Conservation (phyloP, 2,329 filamentous ascomycete genomes). For the Beauveria varroae region DNA sequence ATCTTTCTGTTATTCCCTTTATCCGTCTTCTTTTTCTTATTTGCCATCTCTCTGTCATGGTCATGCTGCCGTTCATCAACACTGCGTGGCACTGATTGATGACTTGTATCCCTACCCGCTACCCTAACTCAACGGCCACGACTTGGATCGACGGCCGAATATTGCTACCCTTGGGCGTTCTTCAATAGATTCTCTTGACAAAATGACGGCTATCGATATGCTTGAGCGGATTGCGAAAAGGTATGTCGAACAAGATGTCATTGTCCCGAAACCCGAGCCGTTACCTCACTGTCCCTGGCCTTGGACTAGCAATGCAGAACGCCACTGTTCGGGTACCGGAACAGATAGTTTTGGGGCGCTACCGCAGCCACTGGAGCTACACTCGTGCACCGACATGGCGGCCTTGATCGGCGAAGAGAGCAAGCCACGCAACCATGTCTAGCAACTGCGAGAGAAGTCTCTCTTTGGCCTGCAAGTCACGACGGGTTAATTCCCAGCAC, state of each 20-base stretch:
- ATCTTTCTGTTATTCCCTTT: neutral
- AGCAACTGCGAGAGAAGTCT: neutral
- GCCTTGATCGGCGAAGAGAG: neutral
- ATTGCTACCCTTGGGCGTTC: neutral
- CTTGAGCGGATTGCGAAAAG: neutral
- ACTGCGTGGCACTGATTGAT: neutral
- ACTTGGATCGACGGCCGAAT: neutral
- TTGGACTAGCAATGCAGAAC: too few species aligned
- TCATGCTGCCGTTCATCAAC: neutral
- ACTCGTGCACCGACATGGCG: too few species aligned
- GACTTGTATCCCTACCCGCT: neutral
- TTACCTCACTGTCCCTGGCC: neutral
- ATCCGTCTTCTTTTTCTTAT: neutral
- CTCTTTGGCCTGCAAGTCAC: neutral
- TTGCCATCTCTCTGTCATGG: neutral
- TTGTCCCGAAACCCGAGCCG: neutral
- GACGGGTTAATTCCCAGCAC: neutral
- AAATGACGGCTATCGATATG: neutral
- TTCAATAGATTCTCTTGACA: neutral
- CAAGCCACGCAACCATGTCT: neutral
- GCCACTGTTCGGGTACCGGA: conserved; percentile 6
- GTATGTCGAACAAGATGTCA: neutral
- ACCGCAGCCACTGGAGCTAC: neutral
- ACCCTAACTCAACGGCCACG: neutral
- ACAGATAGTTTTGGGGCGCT: neutral